These are phyloP conservation scores for Corylus avellana DNA, from an alignment of 306 rosid species.

Conservation along the genomic window DNA sequence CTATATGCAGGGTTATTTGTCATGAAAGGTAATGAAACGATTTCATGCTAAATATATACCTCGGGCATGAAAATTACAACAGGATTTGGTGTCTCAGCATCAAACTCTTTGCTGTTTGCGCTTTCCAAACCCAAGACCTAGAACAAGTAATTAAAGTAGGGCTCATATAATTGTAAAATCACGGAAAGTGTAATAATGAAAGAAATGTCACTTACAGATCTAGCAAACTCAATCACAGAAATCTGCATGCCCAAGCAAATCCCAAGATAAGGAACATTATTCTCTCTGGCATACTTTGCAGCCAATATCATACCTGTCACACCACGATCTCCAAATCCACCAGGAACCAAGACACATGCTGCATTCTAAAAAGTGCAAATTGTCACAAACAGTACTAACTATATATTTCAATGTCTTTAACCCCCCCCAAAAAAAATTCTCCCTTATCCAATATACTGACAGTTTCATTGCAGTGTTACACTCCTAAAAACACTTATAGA, in stretches of 20 bases:
- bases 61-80: constrained; percentile 99
- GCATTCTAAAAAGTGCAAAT: constrained; percentile 62
- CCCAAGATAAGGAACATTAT: constrained; percentile 91
- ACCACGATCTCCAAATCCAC: constrained; percentile 99
- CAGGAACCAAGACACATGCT: constrained; percentile 93
- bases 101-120: constrained; percentile 87
- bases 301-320: constrained; percentile 95
- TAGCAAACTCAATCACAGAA: constrained; percentile 89
- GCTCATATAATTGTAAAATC: constrained; percentile 7
- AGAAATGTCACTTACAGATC: constrained; percentile 67
- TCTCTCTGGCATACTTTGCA: constrained; percentile 96
- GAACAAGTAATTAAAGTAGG: constrained; percentile 31
- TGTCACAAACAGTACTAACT: constrained; percentile 21
- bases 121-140: constrained; percentile 89
- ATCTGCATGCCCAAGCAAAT: constrained; percentile 99
- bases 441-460: neutral
- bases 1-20: constrained; percentile 3
- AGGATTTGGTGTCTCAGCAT: constrained; percentile 70
- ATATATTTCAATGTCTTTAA: constrained; percentile 1
- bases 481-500: neutral
- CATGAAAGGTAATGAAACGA: neutral
- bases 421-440: constrained; percentile 11
- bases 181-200: constrained; percentile 20
- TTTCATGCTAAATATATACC: constrained; percentile 44
- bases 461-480: neutral